phyloP scores from a whole-genome alignment of 495 filamentous ascomycete genomes.

The Aspergillus leporis region DNA sequence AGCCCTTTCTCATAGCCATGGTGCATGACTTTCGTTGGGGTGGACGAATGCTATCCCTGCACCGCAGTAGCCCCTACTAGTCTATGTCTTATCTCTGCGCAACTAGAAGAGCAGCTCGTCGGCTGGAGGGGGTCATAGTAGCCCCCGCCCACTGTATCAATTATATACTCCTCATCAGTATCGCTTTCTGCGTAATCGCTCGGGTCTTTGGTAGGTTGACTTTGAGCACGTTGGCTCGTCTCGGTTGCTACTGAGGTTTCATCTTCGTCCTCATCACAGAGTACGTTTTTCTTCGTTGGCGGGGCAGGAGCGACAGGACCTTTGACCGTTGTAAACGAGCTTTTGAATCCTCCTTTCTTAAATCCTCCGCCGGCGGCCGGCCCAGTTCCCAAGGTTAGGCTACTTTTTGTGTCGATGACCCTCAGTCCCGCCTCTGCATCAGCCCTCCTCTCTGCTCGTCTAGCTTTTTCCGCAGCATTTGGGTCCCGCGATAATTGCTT shows the following conservation, averaged over 20 bases:
- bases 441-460: conserved; percentile 69
- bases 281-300: conserved; percentile 45
- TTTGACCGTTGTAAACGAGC: conserved; percentile 55
- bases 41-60: neutral
- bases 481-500: conserved; percentile 62
- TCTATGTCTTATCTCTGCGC: conserved; percentile 25
- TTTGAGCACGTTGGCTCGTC: conserved; percentile 33
- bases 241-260: conserved; percentile 7
- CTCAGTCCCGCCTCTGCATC: conserved; percentile 54
- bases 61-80: conserved; percentile 9
- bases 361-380: conserved; percentile 46
- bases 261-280: conserved; percentile 42
- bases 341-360: conserved; percentile 65
- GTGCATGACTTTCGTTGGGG: neutral
- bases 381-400: conserved; percentile 8
- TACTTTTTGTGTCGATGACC: conserved; percentile 33
- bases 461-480: conserved; percentile 58
- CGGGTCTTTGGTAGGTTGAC: conserved; percentile 35
- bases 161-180: conserved; percentile 47
- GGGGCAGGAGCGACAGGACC: conserved; percentile 27
- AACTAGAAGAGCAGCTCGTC: conserved; percentile 49
- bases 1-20: neutral
- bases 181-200: conserved; percentile 39
- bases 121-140: conserved; percentile 55
- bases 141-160: conserved; percentile 36